phyloP scores from a whole-genome alignment of 371 early-diverging fungal species.

The Mucor piriformis region DNA sequence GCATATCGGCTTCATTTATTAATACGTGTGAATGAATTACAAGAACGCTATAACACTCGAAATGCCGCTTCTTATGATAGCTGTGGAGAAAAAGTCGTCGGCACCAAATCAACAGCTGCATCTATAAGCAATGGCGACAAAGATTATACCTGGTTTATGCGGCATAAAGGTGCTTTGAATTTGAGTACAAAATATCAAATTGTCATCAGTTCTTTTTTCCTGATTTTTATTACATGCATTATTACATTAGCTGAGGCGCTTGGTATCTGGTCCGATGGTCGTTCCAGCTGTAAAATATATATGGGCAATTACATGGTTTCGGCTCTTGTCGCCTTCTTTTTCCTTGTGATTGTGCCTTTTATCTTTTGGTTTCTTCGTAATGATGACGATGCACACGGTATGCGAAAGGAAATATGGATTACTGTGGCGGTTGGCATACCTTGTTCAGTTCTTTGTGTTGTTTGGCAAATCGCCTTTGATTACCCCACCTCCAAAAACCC shows the following conservation, averaged over 20 bases:
- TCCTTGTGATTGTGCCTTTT: slow-evolving; percentile 11
- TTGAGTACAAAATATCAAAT: neutral
- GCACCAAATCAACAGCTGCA: neutral
- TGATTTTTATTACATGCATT: neutral
- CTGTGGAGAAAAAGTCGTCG: neutral
- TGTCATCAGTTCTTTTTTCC: neutral
- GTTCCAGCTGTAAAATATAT: neutral
- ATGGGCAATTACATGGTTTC: slow-evolving; percentile 7
- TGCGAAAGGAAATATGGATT: slow-evolving; percentile 38
- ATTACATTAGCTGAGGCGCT: slow-evolving; percentile 3
- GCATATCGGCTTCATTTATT: slow-evolving; percentile 15
- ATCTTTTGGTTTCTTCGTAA: slow-evolving; percentile 29
- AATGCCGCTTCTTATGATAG: neutral
- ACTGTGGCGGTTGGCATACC: slow-evolving; percentile 26
- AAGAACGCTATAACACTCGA: neutral
- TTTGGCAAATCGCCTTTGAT: slow-evolving; percentile 14
- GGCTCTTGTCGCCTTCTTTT: slow-evolving; percentile 8
- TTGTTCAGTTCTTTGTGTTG: slow-evolving; percentile 22
- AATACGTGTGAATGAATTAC: slow-evolving; percentile 10
- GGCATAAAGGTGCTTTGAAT: neutral
- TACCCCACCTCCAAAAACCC: neutral
- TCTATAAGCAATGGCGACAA: neutral
- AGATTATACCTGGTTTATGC: slow-evolving; percentile 6
- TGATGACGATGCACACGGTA: slow-evolving; percentile 37
- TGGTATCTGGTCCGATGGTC: neutral